Evolutionary conservation across 768 basidiomycete genomes (phyloP), one percentile per base, ranked within the genome.

Genomic region (Tephrocybe sp.): DNA sequence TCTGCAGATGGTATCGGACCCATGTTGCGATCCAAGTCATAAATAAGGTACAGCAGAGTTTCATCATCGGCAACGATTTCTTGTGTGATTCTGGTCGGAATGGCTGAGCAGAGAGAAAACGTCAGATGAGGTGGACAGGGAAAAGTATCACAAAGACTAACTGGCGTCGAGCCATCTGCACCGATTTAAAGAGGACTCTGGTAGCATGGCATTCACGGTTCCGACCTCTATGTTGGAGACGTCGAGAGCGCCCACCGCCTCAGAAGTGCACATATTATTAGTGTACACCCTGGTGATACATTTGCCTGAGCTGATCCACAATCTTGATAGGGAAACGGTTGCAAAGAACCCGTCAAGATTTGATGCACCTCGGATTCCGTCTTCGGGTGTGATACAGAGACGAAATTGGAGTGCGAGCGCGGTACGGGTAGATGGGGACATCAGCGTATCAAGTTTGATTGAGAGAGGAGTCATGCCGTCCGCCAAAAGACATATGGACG

Each of bases 91-190:
- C 65, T 75, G n/a, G 77, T 78, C 47, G 77, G 71, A 52, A 74
- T 63, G 56, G 70, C 80, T 83, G 53, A 57, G 58, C 53, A 69
- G 64, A 65, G 53, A 60, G 64, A 55, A 61, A 53, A 64, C 53
- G 65, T 56, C 54, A 41, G 12, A 22, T 19, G 15, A 28, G 22
- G 28, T 45, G 38, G 38, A 51, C 28, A 51, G 41, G 50, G 52
- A 40, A 28, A 55, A 19, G 51, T 47, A 39, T n/a, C n/a, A 13
- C 15, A 49, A 52, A 37, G 45, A 77, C 86, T 65, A 61, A 89
- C 87, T 68, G 53, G 77, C 65, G 62, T 86, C 83, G 54, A 86
- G 72, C 87, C 86, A 87, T 51, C 84, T 78, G 65, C 87, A 87
- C 51, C 80, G 73, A 59, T 64, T 80, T 41, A 91, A 69, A 13